These are phyloP conservation scores for Dryas drummondii DNA, from an alignment of 306 rosid species.

Conservation along the genomic window DNA sequence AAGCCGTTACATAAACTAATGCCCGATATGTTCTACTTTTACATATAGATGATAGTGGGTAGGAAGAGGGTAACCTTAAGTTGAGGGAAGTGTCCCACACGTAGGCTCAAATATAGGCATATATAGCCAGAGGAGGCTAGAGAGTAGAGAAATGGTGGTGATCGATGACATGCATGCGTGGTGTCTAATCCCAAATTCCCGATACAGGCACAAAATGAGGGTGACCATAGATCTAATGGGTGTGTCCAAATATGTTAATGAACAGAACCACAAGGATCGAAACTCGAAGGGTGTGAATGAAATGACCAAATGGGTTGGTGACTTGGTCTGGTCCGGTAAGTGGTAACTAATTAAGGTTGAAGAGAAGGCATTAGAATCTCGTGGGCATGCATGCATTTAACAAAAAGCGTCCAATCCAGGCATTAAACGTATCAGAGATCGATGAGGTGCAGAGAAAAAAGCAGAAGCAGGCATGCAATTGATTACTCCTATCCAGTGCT, in stretches of 20 bases:
- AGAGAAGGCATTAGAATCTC: constrained; percentile 20
- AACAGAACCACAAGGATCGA: constrained; percentile 39
- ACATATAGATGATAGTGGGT: too few relatives aligned
- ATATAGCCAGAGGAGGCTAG: not conserved
- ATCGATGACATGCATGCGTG: not conserved
- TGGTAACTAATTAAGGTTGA: constrained; percentile 24
- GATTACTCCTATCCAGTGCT: not conserved
- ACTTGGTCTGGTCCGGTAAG: constrained; percentile 24
- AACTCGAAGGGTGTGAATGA: not conserved
- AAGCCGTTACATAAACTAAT: too few relatives aligned
- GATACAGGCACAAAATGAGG: constrained; percentile 34
- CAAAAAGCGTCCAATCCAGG: constrained; percentile 13
- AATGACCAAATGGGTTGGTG: too few relatives aligned
- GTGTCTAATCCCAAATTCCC: constrained; percentile 42
- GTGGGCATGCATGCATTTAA: constrained; percentile 4
- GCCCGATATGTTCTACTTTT: too few relatives aligned
- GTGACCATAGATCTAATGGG: constrained; percentile 43
- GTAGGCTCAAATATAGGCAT: not conserved
- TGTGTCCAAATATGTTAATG: constrained; percentile 59
- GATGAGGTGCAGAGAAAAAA: not conserved
- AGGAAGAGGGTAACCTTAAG: not conserved
- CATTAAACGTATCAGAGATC: not conserved
- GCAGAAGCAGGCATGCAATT: not conserved
- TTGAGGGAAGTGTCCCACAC: not conserved
- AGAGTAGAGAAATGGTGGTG: not conserved